Conservation (phyloP, 2,329 filamentous ascomycete species). For the Grosmannia clavigera region DNA sequence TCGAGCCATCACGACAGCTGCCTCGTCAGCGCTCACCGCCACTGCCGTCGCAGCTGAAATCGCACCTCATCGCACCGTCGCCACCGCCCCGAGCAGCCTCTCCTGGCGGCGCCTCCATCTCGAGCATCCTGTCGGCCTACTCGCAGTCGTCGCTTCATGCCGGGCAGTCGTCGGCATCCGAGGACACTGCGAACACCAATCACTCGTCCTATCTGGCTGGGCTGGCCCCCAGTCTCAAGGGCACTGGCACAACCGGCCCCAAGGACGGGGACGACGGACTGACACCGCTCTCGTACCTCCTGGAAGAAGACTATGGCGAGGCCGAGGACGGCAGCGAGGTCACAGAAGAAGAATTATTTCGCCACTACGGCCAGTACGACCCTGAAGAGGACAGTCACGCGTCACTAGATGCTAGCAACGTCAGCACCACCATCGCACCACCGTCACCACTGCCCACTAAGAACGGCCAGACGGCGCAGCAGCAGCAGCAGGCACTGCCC, state of each 20-base stretch:
- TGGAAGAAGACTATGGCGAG: conserved; percentile 7
- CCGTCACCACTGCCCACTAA: conserved; percentile 1
- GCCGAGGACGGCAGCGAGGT: neutral
- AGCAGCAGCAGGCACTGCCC: neutral
- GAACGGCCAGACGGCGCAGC: neutral
- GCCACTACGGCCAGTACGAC: neutral
- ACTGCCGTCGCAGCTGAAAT: neutral
- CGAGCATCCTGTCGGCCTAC: conserved; percentile 44
- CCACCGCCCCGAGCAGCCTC: conserved; percentile 9
- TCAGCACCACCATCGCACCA: neutral
- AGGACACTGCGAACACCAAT: conserved; percentile 24
- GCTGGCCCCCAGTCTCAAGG: conserved; percentile 14
- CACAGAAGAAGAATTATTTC: neutral
- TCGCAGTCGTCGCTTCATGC: conserved; percentile 17
- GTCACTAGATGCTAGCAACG: neutral
- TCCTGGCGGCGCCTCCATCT: conserved; percentile 28
- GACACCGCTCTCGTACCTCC: conserved; percentile 10
- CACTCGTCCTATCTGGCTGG: conserved; percentile 20
- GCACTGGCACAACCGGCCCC: no score
- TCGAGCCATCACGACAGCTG: neutral
- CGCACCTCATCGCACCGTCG: neutral
- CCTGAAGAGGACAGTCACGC: neutral
- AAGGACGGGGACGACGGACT: conserved; percentile 1
- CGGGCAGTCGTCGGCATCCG: conserved; percentile 19
- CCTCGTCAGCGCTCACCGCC: neutral